A percentile compares a stretch with the other conserved stretches of the same genome.
phyloP scores from a whole-genome alignment of 306 rosid genomes.

The Carpinus fangiana region DNA sequence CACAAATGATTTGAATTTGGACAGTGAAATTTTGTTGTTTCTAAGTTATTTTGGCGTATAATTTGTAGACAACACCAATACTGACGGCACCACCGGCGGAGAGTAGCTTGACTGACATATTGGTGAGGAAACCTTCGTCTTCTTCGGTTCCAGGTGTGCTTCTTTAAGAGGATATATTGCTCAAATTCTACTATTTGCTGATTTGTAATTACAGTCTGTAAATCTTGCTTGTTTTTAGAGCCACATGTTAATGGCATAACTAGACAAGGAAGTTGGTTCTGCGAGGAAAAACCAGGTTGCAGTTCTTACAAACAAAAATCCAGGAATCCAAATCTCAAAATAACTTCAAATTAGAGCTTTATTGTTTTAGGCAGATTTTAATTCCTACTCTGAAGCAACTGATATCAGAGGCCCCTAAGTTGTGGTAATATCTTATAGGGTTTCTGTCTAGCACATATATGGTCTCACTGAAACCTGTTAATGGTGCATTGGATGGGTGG shows the following conservation, averaged over 20 bases:
- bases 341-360: neutral
- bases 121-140: constrained; percentile 78
- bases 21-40: neutral
- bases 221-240: neutral
- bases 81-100: constrained; percentile 73
- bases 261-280: neutral
- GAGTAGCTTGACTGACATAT: constrained; percentile 82
- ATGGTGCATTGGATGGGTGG: neutral
- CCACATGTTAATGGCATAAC: neutral
- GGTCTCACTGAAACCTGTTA: neutral
- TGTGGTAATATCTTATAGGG: neutral
- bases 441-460: neutral
- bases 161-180: neutral
- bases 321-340: neutral
- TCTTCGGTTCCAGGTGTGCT: constrained; percentile 60
- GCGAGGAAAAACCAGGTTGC: neutral
- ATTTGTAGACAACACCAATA: constrained; percentile 74
- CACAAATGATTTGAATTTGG: constrained; percentile 7
- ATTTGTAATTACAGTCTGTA: neutral
- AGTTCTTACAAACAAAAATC: neutral
- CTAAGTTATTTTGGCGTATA: neutral
- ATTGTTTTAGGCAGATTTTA: neutral
- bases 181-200: neutral
- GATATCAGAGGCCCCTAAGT: neutral
- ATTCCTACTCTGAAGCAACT: neutral